Evolutionary conservation across 2,329 filamentous ascomycete species (phyloP), one percentile per base, ranked within the genome.

Genomic region (Cytospora leucostoma): DNA sequence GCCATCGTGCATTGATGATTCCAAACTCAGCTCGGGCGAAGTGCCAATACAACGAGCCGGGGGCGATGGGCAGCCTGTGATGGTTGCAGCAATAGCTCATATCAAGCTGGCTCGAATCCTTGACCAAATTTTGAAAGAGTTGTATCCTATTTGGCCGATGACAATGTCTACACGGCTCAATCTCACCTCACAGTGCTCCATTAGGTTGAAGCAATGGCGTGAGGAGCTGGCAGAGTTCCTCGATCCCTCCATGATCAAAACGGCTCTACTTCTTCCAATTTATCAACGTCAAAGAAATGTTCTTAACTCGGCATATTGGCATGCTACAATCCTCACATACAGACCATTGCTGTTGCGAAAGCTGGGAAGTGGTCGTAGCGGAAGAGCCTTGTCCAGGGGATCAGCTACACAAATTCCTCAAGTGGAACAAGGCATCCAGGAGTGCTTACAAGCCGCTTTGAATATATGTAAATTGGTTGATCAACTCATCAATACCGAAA

Each of bases 1-100:
- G 15, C 86, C 86, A 0, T 74, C 77, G 8, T 73, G 76, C 27
- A 77, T 85, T 7, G 84, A 86, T 61, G 85, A 88, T 63, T 78
- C 79, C 60, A 77, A 83, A 64, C 77, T 82, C 56, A 33, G 54
- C 27, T 63, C 65, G 2, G 59, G 35, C 2, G 55, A 52, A 0
- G 33, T 58, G 4, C 34, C 49, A 21, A 37, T 37, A 10, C 27
- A 56, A 37, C 33, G 47, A 27, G 27, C 27, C 27, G 27, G 27
- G 51, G 38, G 27, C 54, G 65, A 32, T 4, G 66, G 67, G 7
- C 69, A 70, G 27, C 70, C 71, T 4, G 65, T 71, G 0, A 77
- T 77, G 74, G 68, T 75, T 27, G 75, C 73, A 2, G 70, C 76
- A 0, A 52, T 77, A 13, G 74, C 74, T 3, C 74, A 77, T 44